Evolutionary conservation across 148 eudicot genomes (phyloP).

Genomic region (Salicornia ramosissima): DNA sequence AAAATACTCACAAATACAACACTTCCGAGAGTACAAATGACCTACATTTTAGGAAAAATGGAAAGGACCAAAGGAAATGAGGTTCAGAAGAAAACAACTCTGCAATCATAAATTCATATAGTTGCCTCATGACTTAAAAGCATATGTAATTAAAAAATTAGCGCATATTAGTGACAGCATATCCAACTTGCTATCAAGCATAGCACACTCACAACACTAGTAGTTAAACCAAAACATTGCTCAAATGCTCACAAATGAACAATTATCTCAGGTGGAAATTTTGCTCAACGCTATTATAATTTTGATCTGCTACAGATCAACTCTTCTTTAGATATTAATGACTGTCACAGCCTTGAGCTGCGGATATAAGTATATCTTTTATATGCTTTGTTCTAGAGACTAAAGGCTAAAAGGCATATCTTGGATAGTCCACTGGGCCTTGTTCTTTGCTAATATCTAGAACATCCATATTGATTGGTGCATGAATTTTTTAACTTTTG

Average conservation of each 20-base stretch:
- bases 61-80: background rate
- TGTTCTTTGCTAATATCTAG: too few species aligned
- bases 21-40: slow-evolving; percentile 86
- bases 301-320: too few species aligned
- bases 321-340: too few species aligned
- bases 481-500: too few species aligned
- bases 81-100: background rate
- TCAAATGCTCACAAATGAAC: background rate
- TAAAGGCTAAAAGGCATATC: too few species aligned
- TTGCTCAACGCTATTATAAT: too few species aligned
- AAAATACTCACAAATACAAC: slow-evolving; percentile 82
- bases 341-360: too few species aligned
- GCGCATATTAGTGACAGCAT: background rate
- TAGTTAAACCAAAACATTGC: background rate
- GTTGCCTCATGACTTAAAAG: background rate
- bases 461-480: too few species aligned
- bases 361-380: too few species aligned
- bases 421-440: too few species aligned
- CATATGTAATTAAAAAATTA: background rate
- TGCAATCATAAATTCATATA: background rate
- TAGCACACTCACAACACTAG: background rate
- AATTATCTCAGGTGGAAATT: background rate
- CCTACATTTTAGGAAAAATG: slow-evolving; percentile 37
- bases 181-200: background rate
- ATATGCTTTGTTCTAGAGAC: too few species aligned